Conservation (phyloP, 2,329 filamentous ascomycete genomes). For the Keithomyces neogunnii region DNA sequence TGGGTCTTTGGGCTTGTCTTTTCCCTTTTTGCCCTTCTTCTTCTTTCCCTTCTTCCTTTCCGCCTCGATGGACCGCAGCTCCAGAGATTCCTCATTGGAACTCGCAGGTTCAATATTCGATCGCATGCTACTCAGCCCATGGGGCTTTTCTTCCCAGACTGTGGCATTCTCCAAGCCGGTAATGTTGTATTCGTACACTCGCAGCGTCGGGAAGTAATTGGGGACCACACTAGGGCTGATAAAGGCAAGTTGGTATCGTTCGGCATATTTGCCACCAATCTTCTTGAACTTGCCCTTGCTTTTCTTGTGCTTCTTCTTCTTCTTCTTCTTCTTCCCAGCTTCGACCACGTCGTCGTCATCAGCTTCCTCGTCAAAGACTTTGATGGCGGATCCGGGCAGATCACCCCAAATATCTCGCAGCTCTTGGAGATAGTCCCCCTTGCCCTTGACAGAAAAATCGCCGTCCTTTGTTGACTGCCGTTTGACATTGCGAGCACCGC, state of each 20-base stretch:
- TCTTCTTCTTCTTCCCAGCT: conserved; percentile 13
- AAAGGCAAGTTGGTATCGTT: conserved; percentile 74
- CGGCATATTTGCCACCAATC: conserved; percentile 73
- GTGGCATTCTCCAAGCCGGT: conserved; percentile 56
- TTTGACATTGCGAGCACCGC: background rate
- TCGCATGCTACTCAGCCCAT: conserved; percentile 1
- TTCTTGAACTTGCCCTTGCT: conserved; percentile 46
- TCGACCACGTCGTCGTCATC: conserved; percentile 13
- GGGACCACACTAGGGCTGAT: conserved; percentile 85
- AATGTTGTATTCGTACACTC: conserved; percentile 94
- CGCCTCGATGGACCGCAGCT: conserved; percentile 20
- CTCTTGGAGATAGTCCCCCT: conserved; percentile 63
- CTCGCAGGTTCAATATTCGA: background rate
- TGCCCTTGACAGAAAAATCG: conserved; percentile 56
- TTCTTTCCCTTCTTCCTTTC: conserved; percentile 25
- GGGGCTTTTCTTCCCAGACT: conserved; percentile 34
- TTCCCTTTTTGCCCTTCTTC: conserved; percentile 37
- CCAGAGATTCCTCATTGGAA: conserved; percentile 18
- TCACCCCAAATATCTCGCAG: conserved; percentile 70
- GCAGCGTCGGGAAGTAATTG: conserved; percentile 81
- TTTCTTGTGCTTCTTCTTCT: conserved; percentile 25
- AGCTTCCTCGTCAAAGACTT: conserved; percentile 11
- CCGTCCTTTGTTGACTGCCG: conserved; percentile 28
- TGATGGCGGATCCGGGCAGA: conserved; percentile 48
- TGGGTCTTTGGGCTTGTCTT: conserved; percentile 46